Base-by-base conservation (phyloP, 2,329 filamentous ascomycete genomes). In the Fusarium sarcochroum region DNA sequence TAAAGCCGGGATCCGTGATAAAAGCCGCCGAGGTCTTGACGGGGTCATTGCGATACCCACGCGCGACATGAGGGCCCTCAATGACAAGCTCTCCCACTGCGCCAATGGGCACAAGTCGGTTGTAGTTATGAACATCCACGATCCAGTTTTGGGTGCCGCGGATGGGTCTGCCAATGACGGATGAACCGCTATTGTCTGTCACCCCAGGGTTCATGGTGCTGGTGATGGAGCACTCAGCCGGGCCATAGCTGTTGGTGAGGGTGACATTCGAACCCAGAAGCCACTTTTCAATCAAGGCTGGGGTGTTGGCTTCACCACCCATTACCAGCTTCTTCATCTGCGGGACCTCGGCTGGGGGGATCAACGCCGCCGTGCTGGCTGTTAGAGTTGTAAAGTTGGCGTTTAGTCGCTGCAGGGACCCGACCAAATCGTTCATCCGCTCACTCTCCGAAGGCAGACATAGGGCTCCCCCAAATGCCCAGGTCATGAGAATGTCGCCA, bases 271-370 rank as follows among this genome's bases (percentile, higher is more conserved):
- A 44, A 44, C 41, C 41, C 41, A 17, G 41, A 44, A 44, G 41
- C 41, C 41, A 44, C 41, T 44, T 44, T 44, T 44, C 41, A 44
- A 44, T 25, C 41, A 44, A 44, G 41, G 21, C 41, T 44, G 41
- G 41, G 20, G 41, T 25, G 41, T 14, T 44, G 10, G 41, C 20
- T 44, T 44, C 41, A 44, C 41, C 41, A 44, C 41, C 41, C 20
- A 44, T 4, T n/a, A 44, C 18, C 41, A 44, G 41, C 41, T 13
- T 44, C 41, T 44, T 44, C 41, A 44, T 44, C 41, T 44, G 41
- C 18, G 41, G 41, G 10, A 27, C 41, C 41, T 44, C 41, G 41
- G 21, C 21, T 7, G 41, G 41, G 18, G 18, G 41, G 21, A 44
- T 44, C 20, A 44, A 20, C 41, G 41, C 41, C 13, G 41, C 18